These are phyloP conservation scores for Scheffersomyces quercinus DNA, from an alignment of 1,139 yeast species.

Conservation along the genomic window DNA sequence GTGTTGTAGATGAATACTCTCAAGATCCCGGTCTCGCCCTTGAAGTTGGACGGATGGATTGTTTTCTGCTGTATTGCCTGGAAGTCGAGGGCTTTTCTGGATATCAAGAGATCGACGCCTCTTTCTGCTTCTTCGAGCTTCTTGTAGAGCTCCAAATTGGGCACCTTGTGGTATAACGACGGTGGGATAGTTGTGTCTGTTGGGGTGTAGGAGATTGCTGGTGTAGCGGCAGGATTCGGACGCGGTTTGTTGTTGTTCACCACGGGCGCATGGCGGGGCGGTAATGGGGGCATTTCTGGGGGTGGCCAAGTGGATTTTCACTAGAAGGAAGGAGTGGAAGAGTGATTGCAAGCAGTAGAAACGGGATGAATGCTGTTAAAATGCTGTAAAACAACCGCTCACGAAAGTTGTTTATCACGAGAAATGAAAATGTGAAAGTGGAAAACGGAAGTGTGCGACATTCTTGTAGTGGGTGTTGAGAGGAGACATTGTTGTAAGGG, in stretches of 20 bases:
- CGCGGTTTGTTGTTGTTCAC: constrained; percentile 26
- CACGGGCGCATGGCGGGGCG: constrained; percentile 7
- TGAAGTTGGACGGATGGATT: constrained; percentile 42
- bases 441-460: no score
- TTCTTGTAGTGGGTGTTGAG: no score
- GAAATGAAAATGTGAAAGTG: no score
- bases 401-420: no score
- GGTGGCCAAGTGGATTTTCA: not conserved
- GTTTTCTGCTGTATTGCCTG: constrained; percentile 67
- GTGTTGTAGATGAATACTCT: constrained; percentile 84
- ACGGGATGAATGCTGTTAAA: no score
- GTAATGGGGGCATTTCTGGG: constrained; percentile 8
- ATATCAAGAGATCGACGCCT: constrained; percentile 73
- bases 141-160: constrained; percentile 73
- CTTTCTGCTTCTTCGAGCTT: constrained; percentile 76
- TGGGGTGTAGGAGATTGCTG: constrained; percentile 56
- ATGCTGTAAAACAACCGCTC: no score
- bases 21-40: constrained; percentile 55
- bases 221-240: constrained; percentile 38
- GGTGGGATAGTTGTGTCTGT: constrained; percentile 71
- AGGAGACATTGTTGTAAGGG: no score
- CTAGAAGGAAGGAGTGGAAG: not conserved
- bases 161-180: constrained; percentile 60
- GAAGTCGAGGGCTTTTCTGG: constrained; percentile 81
- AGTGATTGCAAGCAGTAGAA: no score